Base-by-base conservation (phyloP, 2,329 filamentous ascomycete species). In the Xylaria hypoxylon region DNA sequence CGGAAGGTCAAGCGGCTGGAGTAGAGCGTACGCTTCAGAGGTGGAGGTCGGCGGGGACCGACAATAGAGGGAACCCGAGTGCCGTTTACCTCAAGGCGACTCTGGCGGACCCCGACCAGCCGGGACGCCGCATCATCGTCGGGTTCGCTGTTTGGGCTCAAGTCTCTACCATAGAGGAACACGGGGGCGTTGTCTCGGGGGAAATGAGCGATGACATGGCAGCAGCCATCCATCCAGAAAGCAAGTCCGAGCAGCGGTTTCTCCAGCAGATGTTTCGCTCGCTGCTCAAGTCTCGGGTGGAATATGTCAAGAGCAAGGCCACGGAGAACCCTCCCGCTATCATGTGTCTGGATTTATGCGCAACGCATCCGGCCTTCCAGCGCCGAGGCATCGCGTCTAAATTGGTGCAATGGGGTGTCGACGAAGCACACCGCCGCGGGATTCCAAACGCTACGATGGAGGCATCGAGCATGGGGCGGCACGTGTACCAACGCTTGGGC, bases 91-190 rank as follows among this genome's bases (percentile, higher is more conserved):
- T 88, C 66, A 87, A 87, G 67, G 86, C 85, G 1, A 86, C 83
- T 0, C 52, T 87, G 1, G 74, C 80, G 0, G 75, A 77, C 62
- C 75, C 78, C 1, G 70, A 79, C 0, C 71, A 72, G 1, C 24
- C 58, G 5, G 64, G 65, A 5, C 48, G 59, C 28, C 75, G 75
- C 45, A 59, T 69, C 8, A 78, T 87, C n/a, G 86, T 78, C 10
- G 87, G 86, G 17, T 65, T 85, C 31, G 85, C 86, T 2, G 83
- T 87, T 62, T 89, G 87, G 87, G 71, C 78, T 8, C 86, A 89
- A 68, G 74, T 79, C 0, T 87, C 86, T 0, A 74, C 78, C 6
- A 80, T 87, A 0, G 77, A 80, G 1, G 86, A 85, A 13, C 73
- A 80, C 55, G 86, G 86, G 13, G 81, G 84, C 28, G 68, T 64